These are phyloP conservation scores for Lachancea kluyveri DNA, from an alignment of 805 yeast genomes.

Conservation along the genomic window DNA sequence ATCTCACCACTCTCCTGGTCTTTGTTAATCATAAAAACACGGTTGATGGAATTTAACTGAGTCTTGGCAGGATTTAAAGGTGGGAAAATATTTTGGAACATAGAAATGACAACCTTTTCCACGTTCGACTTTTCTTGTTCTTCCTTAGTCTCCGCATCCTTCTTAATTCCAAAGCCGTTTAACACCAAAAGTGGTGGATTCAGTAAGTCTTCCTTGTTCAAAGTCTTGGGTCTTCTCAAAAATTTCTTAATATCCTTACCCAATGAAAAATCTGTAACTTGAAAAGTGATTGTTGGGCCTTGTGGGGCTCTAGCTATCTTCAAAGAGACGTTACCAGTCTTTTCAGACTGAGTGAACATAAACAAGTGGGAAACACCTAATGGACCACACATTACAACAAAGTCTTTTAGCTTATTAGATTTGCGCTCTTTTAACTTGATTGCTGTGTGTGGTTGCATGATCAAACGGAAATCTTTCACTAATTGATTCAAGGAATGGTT, in stretches of 20 bases:
- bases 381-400: conserved; percentile 98
- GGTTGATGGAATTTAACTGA: conserved; percentile 63
- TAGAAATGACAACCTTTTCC: conserved; percentile 78
- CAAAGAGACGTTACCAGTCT: conserved; percentile 72
- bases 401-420: conserved; percentile 82
- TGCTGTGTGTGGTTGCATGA: conserved; percentile 97
- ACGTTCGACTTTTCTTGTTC: conserved; percentile 38
- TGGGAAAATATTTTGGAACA: conserved; percentile 94
- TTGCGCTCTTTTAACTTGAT: conserved; percentile 80
- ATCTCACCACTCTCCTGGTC: conserved; percentile 65
- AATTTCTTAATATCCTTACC: conserved; percentile 70
- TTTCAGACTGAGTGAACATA: conserved; percentile 75
- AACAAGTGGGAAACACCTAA: conserved; percentile 85
- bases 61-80: conserved; percentile 84
- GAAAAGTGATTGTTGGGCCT: conserved; percentile 90
- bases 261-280: conserved; percentile 68
- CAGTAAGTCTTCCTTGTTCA: conserved; percentile 59
- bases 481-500: conserved; percentile 80
- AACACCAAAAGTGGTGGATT: conserved; percentile 87
- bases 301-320: conserved; percentile 84
- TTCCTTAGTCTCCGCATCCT: conserved; percentile 10
- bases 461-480: conserved; percentile 77
- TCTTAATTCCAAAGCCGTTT: conserved; percentile 64
- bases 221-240: conserved; percentile 72
- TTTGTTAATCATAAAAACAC: conserved; percentile 80